Base-by-base conservation (phyloP, 2,329 filamentous ascomycete species). In the Microcyclosporella mali region DNA sequence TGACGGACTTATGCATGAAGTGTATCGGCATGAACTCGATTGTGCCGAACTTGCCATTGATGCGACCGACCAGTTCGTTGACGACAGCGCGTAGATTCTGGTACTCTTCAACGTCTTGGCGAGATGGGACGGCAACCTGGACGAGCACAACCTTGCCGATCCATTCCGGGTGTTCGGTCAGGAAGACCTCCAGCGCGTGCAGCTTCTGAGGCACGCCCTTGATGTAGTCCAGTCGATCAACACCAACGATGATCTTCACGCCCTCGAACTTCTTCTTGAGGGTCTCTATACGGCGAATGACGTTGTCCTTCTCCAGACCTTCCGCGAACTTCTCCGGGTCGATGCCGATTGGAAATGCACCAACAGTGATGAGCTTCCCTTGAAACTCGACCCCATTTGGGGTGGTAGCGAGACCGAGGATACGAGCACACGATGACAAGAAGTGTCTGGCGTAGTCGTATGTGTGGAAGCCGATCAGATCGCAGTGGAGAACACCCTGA, bases 381-480 rank as follows among this genome's bases (percentile, higher is more conserved):
- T 90, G 80, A 69, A 88, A 95, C 46, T 94, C 87, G 51, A 97
- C 88, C 10, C 89, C 88, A 58, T 94, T 95, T 0, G 90, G 90
- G 1, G 88, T 94, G 1, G 90, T 95, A 1, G 79, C 71, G 1
- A 84, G 79, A 51, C 77, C 79, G 33, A 95, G 74, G 54, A 97
- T 92, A 52, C 90, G 84, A n/a, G 88, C 90, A 70, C 92, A 97
- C 62, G 86, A 90, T 70, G 88, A 95, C 54, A 98, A 70, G 70
- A 97, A 98, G 68, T 98, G 92, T 40, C 92, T 79, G n/a, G 89
- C 90, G 61, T 98, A 98, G 69, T 97, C 90, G 70, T 95, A 97
- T 19, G 92, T 98, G 68, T 98, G 92, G 73, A 98, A 97, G 25
- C 92, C 92, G 61, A 97, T 88, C 46, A 98, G 72, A 63, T 97